Conservation (phyloP, 2,329 filamentous ascomycete genomes). For the Pestalotiopsis sp. region DNA sequence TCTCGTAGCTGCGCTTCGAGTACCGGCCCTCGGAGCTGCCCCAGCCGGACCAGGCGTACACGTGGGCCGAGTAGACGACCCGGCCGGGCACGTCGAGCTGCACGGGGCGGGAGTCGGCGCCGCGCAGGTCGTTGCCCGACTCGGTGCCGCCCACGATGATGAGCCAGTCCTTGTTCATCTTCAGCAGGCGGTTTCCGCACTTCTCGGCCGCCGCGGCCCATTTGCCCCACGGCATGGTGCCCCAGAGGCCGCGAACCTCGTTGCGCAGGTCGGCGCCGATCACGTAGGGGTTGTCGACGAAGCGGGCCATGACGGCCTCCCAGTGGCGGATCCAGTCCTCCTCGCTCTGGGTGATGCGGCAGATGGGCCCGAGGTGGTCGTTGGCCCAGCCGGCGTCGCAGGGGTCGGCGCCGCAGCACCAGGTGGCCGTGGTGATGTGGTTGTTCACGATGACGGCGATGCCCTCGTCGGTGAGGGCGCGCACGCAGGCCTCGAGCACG, state of each 20-base stretch:
- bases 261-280: conserved; percentile 70
- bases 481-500: conserved; percentile 61
- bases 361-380: conserved; percentile 62
- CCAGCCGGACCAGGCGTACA: conserved; percentile 74
- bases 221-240: conserved; percentile 66
- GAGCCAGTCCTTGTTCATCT: conserved; percentile 65
- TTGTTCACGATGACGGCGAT: conserved; percentile 70
- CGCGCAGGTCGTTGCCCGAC: conserved; percentile 66
- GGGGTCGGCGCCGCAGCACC: conserved; percentile 71
- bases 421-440: conserved; percentile 70
- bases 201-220: conserved; percentile 68
- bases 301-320: conserved; percentile 64
- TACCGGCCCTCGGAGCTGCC: conserved; percentile 63
- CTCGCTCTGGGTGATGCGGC: conserved; percentile 64
- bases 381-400: conserved; percentile 72
- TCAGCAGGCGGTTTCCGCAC: conserved; percentile 63
- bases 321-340: conserved; percentile 69
- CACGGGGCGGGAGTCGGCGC: conserved; percentile 58
- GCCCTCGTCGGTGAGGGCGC: conserved; percentile 62
- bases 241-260: conserved; percentile 70
- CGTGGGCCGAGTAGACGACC: conserved; percentile 70
- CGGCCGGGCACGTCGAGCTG: conserved; percentile 54
- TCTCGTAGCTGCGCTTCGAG: conserved; percentile 60
- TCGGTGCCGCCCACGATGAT: conserved; percentile 70
- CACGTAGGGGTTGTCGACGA: conserved; percentile 61